Base-by-base conservation (phyloP, 768 basidiomycete genomes). In the Amanita thiersii region DNA sequence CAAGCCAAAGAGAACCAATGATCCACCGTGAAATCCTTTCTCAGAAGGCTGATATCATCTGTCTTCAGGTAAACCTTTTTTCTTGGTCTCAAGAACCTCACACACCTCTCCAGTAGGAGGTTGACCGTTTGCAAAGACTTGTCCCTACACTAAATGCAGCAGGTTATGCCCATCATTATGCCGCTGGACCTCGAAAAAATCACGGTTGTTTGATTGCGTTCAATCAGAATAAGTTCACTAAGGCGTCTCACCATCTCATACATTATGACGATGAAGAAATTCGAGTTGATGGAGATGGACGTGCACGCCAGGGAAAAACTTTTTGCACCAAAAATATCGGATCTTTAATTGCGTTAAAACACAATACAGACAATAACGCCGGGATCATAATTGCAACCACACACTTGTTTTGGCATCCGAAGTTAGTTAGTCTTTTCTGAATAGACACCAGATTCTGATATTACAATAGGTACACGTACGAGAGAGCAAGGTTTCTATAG, bases 371-470 rank as follows among this genome's bases (percentile, higher is more conserved):
- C 11, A 51, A 62, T 19, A 45, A 54, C 5, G 61, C 66, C 28
- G 88, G 91, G 3, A 58, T 89, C 24, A 63, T 94, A 29, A 63
- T 93, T 10, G 88, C 79, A 2, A 96, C 93, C 1, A 92, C 92
- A 0, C 93, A 97, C 64, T 65, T 94, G 17, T 97, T 96, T 59
- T 97, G 93, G 93, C 91, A 94, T 61, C 91, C 91, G 4, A 74
- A 72, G 80, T 90, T 60, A 44, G 74, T 64, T 7, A 15, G 4
- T 40, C 11, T 3, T 48, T 23, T 31, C 29, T 36, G 24, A 32
- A 19, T 23, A 14, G 4, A 26, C 5, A 14, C 26, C 44, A 33
- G 42, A 1, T 51, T 47, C 39, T 52, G 19, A 24, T 67, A 14
- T 38, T 5, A 23, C 38, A 25, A 1, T 23, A 74, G 82, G 42